Percentiles rank a stretch among this genome's conserved stretches.
These are phyloP conservation scores for Scutellaria baicalensis DNA, from an alignment of 257 asterid species.

Conservation along the genomic window DNA sequence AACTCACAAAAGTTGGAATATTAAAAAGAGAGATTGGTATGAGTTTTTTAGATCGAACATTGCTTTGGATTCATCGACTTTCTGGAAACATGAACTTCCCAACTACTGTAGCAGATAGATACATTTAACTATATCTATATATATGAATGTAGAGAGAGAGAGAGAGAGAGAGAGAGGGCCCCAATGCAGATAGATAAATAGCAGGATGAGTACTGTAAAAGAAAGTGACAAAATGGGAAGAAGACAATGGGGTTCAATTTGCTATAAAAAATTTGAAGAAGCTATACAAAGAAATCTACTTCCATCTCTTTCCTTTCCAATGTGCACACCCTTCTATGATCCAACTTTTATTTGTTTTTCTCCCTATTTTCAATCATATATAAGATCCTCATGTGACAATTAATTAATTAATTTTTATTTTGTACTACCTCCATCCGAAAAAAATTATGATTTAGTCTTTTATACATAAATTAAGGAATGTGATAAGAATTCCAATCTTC, in stretches of 20 bases:
- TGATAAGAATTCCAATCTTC: too few relatives aligned
- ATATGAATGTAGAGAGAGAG: not conserved
- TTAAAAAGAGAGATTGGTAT: conserved; percentile 3
- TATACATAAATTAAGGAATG: too few relatives aligned
- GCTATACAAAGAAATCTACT: not conserved
- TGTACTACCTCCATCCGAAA: too few relatives aligned
- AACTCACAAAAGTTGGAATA: conserved; percentile 13
- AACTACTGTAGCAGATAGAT: not conserved
- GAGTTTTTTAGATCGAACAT: conserved; percentile 14
- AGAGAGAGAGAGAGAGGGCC: not conserved
- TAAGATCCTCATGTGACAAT: not conserved
- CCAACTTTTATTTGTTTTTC: conserved; percentile 14
- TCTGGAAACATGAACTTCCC: conserved; percentile 6
- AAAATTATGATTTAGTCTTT: too few relatives aligned
- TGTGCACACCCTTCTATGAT: conserved; percentile 43
- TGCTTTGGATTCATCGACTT: conserved; percentile 38
- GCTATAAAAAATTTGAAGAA: not conserved
- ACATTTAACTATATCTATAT: not conserved
- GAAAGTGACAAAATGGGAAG: conserved; percentile 20
- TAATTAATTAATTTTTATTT: not conserved
- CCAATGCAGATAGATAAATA: conserved; percentile 11
- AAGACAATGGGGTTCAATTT: conserved; percentile 13
- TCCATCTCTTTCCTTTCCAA: conserved; percentile 45
- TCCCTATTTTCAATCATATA: conserved; percentile 19
- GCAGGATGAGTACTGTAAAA: not conserved